Conservation (phyloP, 2,329 filamentous ascomycete genomes). For the Xylariaceae sp. region DNA sequence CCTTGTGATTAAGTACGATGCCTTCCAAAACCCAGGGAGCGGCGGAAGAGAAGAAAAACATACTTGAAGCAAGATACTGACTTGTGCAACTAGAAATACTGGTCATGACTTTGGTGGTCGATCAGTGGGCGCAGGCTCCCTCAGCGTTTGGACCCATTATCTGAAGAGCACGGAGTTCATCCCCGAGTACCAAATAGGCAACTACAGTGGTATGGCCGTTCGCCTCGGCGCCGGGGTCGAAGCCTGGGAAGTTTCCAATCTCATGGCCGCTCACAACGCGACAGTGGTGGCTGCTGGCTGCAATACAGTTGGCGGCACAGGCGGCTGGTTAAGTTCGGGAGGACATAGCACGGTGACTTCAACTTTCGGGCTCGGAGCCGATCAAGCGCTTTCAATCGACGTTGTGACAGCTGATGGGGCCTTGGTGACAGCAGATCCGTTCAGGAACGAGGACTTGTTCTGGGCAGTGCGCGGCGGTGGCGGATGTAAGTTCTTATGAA, state of each 20-base stretch:
- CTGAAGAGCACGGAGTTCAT: constrained; percentile 40
- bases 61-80: constrained; percentile 18
- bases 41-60: background rate
- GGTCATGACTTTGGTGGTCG: constrained; percentile 46
- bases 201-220: constrained; percentile 33
- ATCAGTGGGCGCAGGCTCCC: constrained; percentile 41
- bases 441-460: constrained; percentile 48
- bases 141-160: constrained; percentile 48
- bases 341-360: constrained; percentile 47
- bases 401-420: constrained; percentile 46
- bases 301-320: constrained; percentile 36
- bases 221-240: constrained; percentile 37
- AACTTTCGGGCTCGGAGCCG: constrained; percentile 46
- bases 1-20: constrained; percentile 33
- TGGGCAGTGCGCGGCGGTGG: constrained; percentile 53
- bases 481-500: constrained; percentile 32
- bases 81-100: constrained; percentile 39
- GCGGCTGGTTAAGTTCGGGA: constrained; percentile 49
- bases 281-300: constrained; percentile 31
- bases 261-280: constrained; percentile 28
- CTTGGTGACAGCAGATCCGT: constrained; percentile 41
- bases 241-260: constrained; percentile 31
- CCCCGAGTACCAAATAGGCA: constrained; percentile 27
- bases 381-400: constrained; percentile 47
- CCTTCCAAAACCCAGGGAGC: background rate